Percentiles rank a stretch among this genome's conserved stretches.
Evolutionary conservation across 805 yeast species (phyloP).

Genomic region (Wickerhamiella spandovensis): DNA sequence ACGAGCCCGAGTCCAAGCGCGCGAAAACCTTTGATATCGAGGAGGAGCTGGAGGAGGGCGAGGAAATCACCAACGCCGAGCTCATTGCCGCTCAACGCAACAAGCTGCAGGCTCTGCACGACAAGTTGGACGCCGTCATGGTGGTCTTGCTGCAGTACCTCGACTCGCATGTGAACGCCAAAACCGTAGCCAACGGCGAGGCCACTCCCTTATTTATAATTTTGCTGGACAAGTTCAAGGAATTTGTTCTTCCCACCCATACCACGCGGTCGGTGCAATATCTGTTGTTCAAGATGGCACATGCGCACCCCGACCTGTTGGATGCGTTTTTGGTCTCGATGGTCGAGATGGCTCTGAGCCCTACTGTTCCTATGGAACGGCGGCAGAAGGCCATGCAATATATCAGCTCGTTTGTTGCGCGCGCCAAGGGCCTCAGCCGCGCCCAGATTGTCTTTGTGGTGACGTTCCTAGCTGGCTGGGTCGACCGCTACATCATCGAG

Average conservation of each 20-base stretch:
- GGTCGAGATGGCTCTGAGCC: slow-evolving; percentile 69
- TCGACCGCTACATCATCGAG: slow-evolving; percentile 65
- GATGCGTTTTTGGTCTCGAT: slow-evolving; percentile 74
- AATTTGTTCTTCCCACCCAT: slow-evolving; percentile 82
- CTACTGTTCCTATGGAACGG: slow-evolving; percentile 53
- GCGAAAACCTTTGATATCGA: not conserved
- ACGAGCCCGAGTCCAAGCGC: slow-evolving; percentile 3
- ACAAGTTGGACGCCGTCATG: slow-evolving; percentile 62
- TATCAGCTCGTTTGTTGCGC: slow-evolving; percentile 75
- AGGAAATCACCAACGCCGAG: slow-evolving; percentile 23
- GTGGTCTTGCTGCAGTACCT: slow-evolving; percentile 42
- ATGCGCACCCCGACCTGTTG: slow-evolving; percentile 65
- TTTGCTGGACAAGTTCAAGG: slow-evolving; percentile 59
- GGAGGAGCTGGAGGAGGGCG: slow-evolving; percentile 24
- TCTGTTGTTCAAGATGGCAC: slow-evolving; percentile 66
- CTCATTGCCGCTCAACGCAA: slow-evolving; percentile 33
- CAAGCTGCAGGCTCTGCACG: slow-evolving; percentile 39
- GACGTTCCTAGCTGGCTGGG: slow-evolving; percentile 73
- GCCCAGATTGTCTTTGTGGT: slow-evolving; percentile 70
- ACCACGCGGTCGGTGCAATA: slow-evolving; percentile 82
- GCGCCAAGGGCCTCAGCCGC: slow-evolving; percentile 60
- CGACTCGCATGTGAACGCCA: slow-evolving; percentile 34
- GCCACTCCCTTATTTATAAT: slow-evolving; percentile 61
- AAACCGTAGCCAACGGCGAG: slow-evolving; percentile 43
- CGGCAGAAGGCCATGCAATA: slow-evolving; percentile 87